Evolutionary conservation across 441 rosid genomes (phyloP), one percentile per base, ranked within the genome.

Genomic region (Rhodomyrtus psidioides): DNA sequence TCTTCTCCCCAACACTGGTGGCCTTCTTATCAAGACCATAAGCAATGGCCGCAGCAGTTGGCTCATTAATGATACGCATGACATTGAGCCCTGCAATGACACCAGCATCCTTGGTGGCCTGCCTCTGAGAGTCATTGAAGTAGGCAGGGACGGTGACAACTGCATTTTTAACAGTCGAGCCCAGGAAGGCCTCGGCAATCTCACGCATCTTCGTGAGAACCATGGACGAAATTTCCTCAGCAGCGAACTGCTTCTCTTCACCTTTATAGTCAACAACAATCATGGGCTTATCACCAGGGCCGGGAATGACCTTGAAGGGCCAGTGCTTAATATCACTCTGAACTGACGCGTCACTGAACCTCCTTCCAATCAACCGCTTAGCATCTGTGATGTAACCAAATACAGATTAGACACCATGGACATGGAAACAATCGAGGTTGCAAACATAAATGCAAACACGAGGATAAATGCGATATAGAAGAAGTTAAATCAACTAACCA

Each of bases 271-370:
- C 59, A 15, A 85, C 87, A 28, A 30, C 59, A 34, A 85, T 85
- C 87, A 85, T 85, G 87, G 87, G 87, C 81, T 85, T 85, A 65
- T 85, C 87, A 24, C 84, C 87, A 44, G 87, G 62, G 42, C 87
- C 87, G 3, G 87, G 14, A 10, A 30, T 53, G 46, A 85, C 87
- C 83, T 81, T 85, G 39, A 85, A 85, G 2, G 87, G 87, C 87
- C 87, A 85, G 39, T 55, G 87, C 79, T 85, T 85, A n/a, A 85
- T 85, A 49, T 85, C 87, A 16, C 87, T 53, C 87, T 85, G 87
- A 28, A 85, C 87, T 21, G 87, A 81, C 27, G 84, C 5, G 26
- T 85, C 87, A 24, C 53, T 59, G 53, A 85, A 85, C 39, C 87
- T 44, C 62, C 87, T 85, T n/a, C 87, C 87, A 12, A 85, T 85